Conservation (phyloP, 1,284 basidiomycete species). For the Boletus semigastroideus region DNA sequence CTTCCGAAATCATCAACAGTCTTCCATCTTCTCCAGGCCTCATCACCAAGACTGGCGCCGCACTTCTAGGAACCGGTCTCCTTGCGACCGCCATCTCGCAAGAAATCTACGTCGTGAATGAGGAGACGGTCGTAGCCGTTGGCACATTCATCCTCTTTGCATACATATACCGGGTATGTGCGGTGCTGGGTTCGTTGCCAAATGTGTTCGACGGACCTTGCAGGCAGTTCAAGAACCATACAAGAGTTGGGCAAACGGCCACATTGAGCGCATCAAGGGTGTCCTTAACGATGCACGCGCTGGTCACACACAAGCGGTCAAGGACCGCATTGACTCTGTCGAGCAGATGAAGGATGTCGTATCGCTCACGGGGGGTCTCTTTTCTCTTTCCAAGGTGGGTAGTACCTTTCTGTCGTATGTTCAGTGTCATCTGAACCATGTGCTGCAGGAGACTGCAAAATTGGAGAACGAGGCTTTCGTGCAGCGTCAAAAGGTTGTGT, state of each 20-base stretch:
- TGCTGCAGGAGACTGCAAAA: conserved; percentile 80
- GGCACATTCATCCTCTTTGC: conserved; percentile 88
- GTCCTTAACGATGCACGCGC: conserved; percentile 83
- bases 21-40: conserved; percentile 88
- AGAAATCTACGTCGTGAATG: conserved; percentile 97
- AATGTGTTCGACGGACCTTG: conserved; percentile 6
- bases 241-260: conserved; percentile 87
- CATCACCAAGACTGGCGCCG: conserved; percentile 92
- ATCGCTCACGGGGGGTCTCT: conserved; percentile 86
- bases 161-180: conserved; percentile 79
- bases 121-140: conserved; percentile 84
- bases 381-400: conserved; percentile 85
- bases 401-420: not conserved
- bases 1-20: conserved; percentile 88
- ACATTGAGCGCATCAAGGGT: conserved; percentile 81
- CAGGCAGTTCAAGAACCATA: conserved; percentile 71
- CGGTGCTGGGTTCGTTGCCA: not conserved
- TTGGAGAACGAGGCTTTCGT: conserved; percentile 91
- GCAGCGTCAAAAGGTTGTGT: conserved; percentile 84
- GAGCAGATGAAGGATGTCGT: conserved; percentile 95
- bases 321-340: conserved; percentile 90
- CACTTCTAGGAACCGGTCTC: conserved; percentile 89
- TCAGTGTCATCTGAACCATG: not conserved
- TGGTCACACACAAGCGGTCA: conserved; percentile 92
- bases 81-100: conserved; percentile 93